Conservation (phyloP, 148 eudicot genomes). For the Rhododendron griersonianum region DNA sequence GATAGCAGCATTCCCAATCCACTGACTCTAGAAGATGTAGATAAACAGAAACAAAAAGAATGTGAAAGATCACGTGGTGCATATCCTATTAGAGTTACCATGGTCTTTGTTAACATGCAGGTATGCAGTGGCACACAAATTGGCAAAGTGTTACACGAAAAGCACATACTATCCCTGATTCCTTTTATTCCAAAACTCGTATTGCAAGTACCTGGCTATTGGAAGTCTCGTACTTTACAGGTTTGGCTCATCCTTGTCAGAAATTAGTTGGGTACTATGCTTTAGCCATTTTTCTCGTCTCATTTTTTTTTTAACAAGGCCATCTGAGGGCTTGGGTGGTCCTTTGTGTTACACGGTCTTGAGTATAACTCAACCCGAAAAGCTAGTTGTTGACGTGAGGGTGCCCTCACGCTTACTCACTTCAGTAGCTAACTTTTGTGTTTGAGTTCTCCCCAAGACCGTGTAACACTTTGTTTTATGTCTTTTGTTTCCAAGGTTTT, state of each 20-base stretch:
- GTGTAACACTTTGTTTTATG: not conserved
- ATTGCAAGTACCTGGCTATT: conserved; percentile 36
- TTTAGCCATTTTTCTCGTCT: not conserved
- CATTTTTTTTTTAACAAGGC: not conserved
- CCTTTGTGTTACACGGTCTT: not conserved
- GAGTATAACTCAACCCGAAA: not conserved
- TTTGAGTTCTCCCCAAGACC: not conserved
- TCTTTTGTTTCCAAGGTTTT: not conserved
- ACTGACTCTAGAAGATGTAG: not conserved
- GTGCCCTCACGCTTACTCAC: too few species aligned
- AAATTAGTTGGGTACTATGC: not conserved
- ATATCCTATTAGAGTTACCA: not conserved
- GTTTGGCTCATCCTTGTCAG: conserved; percentile 23
- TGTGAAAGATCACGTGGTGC: not conserved
- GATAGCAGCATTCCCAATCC: not conserved
- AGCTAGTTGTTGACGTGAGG: not conserved
- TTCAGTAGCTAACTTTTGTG: not conserved
- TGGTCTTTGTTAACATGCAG: conserved; percentile 36
- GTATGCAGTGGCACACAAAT: conserved; percentile 30
- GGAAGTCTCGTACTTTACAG: conserved; percentile 69
- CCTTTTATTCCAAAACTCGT: conserved; percentile 66
- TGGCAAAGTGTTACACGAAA: conserved; percentile 44
- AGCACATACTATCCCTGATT: conserved; percentile 59
- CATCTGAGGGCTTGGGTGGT: not conserved
- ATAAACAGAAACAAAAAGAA: not conserved